phyloP scores from a whole-genome alignment of 2,329 filamentous ascomycete genomes.

The Emericellopsis cladophorae region DNA sequence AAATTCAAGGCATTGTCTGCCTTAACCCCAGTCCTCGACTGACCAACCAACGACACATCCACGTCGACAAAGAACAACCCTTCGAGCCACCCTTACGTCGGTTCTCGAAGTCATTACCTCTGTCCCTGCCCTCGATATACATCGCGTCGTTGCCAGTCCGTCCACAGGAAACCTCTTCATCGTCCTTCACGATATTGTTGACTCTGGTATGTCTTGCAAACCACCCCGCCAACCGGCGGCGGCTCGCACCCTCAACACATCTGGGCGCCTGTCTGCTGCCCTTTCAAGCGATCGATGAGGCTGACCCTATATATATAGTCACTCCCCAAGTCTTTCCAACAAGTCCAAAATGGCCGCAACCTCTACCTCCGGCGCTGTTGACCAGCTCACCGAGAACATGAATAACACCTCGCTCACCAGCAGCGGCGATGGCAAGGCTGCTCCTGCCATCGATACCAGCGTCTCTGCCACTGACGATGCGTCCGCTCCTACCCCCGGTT shows the following conservation, averaged over 20 bases:
- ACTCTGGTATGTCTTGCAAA: background rate
- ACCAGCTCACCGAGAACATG: slow-evolving; percentile 71
- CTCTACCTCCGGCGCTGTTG: slow-evolving; percentile 49
- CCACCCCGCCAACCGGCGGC: no score
- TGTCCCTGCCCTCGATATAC: slow-evolving; percentile 8
- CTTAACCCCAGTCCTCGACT: background rate
- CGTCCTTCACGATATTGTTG: background rate
- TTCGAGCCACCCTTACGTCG: slow-evolving; percentile 11
- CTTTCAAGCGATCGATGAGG: background rate
- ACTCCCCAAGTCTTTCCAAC: slow-evolving; percentile 1
- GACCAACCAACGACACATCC: background rate
- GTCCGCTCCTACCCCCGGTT: slow-evolving; percentile 58
- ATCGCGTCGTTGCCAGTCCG: no score
- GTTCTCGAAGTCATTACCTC: slow-evolving; percentile 13
- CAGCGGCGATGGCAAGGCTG: slow-evolving; percentile 51
- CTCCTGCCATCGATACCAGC: slow-evolving; percentile 63
- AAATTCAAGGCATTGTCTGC: slow-evolving; percentile 29
- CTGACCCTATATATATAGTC: background rate
- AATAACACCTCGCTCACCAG: slow-evolving; percentile 59
- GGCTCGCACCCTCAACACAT: no score
- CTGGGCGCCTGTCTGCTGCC: background rate
- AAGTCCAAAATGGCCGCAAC: slow-evolving; percentile 45
- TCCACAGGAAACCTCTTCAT: background rate
- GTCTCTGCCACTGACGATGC: slow-evolving; percentile 43
- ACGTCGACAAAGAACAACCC: background rate